Percentiles rank a stretch among this genome's conserved stretches.
These are phyloP conservation scores for Magnaporthiopsis poae DNA, from an alignment of 2,329 filamentous ascomycete species.

Conservation along the genomic window DNA sequence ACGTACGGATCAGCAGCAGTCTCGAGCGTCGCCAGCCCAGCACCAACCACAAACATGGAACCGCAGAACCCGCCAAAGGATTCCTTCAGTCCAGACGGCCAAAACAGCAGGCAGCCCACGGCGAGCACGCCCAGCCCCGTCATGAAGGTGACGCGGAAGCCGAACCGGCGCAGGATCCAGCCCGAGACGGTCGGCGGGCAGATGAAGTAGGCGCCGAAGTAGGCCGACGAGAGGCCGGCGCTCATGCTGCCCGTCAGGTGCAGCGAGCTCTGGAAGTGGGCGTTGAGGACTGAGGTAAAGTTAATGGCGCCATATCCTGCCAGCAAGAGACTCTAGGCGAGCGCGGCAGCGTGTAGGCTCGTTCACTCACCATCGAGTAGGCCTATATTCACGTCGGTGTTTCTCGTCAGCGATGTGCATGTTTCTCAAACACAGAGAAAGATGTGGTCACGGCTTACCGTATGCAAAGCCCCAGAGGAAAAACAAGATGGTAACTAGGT, in stretches of 20 bases:
- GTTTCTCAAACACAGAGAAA: no score
- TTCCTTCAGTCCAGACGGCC: slow-evolving; percentile 45
- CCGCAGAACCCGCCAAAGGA: slow-evolving; percentile 52
- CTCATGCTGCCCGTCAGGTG: slow-evolving; percentile 34
- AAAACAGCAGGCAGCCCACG: slow-evolving; percentile 47
- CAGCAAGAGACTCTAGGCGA: not conserved
- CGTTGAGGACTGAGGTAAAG: slow-evolving; percentile 30
- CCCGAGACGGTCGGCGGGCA: slow-evolving; percentile 28
- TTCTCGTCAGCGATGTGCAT: not conserved
- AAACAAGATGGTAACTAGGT: slow-evolving; percentile 26
- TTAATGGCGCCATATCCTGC: not conserved
- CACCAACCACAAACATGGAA: slow-evolving; percentile 38
- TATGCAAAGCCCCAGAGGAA: slow-evolving; percentile 29
- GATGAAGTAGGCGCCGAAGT: slow-evolving; percentile 37
- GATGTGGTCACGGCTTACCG: slow-evolving; percentile 5
- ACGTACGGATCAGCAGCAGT: slow-evolving; percentile 45
- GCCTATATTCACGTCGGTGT: slow-evolving; percentile 7
- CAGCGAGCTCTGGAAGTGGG: slow-evolving; percentile 38
- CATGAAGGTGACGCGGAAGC: slow-evolving; percentile 60
- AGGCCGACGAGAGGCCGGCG: slow-evolving; percentile 39
- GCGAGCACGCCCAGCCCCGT: slow-evolving; percentile 46
- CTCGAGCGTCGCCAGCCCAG: slow-evolving; percentile 40
- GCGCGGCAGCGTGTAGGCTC: not conserved
- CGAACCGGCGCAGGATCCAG: slow-evolving; percentile 52
- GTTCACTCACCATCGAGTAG: slow-evolving; percentile 21